Evolutionary conservation across 768 basidiomycete species (phyloP), one percentile per base, ranked within the genome.

Genomic region (Auriscalpium orientale): DNA sequence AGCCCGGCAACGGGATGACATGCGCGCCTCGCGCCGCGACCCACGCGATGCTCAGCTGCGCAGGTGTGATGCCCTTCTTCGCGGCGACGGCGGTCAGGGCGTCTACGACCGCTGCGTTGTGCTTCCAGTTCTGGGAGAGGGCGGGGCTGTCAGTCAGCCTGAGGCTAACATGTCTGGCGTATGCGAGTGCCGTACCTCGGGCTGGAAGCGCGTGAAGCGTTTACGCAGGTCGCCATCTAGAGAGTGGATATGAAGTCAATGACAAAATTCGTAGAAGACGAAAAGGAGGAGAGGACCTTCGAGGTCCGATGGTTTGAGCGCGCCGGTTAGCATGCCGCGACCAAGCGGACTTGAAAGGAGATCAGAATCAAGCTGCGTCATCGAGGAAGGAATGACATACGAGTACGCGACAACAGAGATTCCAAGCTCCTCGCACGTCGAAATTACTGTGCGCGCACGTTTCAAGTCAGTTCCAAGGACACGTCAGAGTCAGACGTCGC

Each of bases 381-480:
- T 13, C 22, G n/a, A 9, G 18, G 1, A 18, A 3, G 7, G 22
- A 38, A 21, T 8, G 16, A 65, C 74, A 12, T 52, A 79, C 78
- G 81, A 79, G 63, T 87, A 87, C 35, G 77, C 84, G 12, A 80
- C 65, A n/a, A 87, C 75, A 6, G 82, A 68, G 50, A 85, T 72
- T 0, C 76, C 77, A n/a, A 83, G 75, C 56, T 83, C 81, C 47
- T 71, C 66, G 7, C 80, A 78, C 1, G 80, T 74, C 1, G 73
- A 73, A 56, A 86, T 75, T 10, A 84, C 83, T 72, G 22, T 28
- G 5, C 5, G 22, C 22, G 22, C 22, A 28, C 22, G 46, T 20
- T 21, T 18, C 20, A 16, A 18, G 9, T 52, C 11, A 37, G 34
- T 5, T 28, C 22, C 22, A 36, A 16, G n/a, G 44, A 45, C 2